A percentile compares a stretch with the other conserved stretches of the same genome.
Evolutionary conservation across 1,284 basidiomycete genomes (phyloP).

Genomic region (Kalmanozyma brasiliensis): DNA sequence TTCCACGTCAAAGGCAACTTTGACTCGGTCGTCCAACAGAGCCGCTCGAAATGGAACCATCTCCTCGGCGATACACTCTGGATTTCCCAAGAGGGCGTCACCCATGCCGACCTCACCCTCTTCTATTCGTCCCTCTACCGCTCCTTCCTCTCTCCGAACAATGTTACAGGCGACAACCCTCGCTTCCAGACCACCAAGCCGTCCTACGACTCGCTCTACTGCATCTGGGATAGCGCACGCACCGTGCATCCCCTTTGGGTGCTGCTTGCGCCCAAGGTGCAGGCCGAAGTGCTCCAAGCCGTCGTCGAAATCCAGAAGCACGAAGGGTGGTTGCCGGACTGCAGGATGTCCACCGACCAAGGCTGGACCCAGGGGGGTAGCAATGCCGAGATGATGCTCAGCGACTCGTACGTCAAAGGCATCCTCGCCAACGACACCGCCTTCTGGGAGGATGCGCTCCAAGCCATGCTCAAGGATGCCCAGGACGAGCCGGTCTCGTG

Average conservation of each 20-base stretch:
- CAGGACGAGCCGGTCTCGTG: constrained; percentile 27
- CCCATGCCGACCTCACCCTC: constrained; percentile 68
- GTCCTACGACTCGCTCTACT: constrained; percentile 75
- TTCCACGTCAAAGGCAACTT: constrained; percentile 13
- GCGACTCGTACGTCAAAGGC: constrained; percentile 65
- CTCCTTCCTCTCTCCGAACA: constrained; percentile 76
- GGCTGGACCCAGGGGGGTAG: constrained; percentile 44
- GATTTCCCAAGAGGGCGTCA: constrained; percentile 19
- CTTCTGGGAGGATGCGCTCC: constrained; percentile 54
- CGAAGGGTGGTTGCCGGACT: constrained; percentile 62
- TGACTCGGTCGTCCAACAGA: constrained; percentile 1
- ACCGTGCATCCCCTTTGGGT: constrained; percentile 32
- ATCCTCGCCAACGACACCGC: constrained; percentile 31
- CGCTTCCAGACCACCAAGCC: constrained; percentile 75
- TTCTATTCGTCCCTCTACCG: constrained; percentile 75
- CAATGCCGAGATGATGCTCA: constrained; percentile 63
- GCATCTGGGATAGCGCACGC: constrained; percentile 72
- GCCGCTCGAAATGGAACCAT: constrained; percentile 27
- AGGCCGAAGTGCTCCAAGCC: constrained; percentile 31
- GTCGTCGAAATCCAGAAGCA: constrained; percentile 73
- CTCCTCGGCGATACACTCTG: constrained; percentile 18
- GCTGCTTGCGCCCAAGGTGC: constrained; percentile 24
- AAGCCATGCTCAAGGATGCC: constrained; percentile 57
- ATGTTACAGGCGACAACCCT: constrained; percentile 78
- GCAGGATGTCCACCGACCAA: constrained; percentile 68